Evolutionary conservation across 352 stramenopile species (phyloP).

Genomic region (Globisporangium cylindrosporum): DNA sequence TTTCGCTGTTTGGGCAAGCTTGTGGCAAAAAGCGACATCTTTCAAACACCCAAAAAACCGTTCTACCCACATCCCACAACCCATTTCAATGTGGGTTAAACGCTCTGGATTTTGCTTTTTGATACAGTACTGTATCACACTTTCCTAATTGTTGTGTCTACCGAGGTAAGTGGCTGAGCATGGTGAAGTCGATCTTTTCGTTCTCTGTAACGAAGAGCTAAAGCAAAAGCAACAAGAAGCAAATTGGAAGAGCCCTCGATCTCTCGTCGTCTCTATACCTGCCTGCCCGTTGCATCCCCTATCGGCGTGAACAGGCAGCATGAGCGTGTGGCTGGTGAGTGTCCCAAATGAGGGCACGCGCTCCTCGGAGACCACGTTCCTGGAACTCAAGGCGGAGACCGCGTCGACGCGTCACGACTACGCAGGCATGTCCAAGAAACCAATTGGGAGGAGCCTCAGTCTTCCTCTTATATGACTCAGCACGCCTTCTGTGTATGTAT

Average conservation of each 20-base stretch:
- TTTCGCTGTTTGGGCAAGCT: not conserved
- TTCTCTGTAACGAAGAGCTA: slow-evolving; percentile 11
- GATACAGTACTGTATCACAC: not conserved
- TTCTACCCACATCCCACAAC: not conserved
- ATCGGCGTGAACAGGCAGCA: not conserved
- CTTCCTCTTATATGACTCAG: not conserved
- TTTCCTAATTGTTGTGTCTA: not conserved
- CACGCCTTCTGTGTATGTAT: not conserved
- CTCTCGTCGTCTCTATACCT: slow-evolving; percentile 1
- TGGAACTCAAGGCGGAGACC: slow-evolving; percentile 83
- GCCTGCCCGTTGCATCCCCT: not conserved
- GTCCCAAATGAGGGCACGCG: slow-evolving; percentile 83
- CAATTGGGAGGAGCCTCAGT: not conserved
- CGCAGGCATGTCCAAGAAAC: slow-evolving; percentile 18
- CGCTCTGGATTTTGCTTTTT: not conserved
- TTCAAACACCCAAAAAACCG: not conserved
- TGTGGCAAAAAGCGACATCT: not conserved
- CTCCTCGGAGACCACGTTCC: slow-evolving; percentile 81
- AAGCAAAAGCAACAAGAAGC: slow-evolving; percentile 7
- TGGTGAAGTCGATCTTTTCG: slow-evolving; percentile 18
- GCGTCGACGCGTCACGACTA: slow-evolving; percentile 81
- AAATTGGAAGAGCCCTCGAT: not conserved
- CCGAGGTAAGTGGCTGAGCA: not conserved
- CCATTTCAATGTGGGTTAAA: not conserved
- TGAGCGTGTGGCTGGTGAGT: slow-evolving; percentile 74